phyloP scores from a whole-genome alignment of 371 early-diverging fungal genomes.

The Smittium culicis region DNA sequence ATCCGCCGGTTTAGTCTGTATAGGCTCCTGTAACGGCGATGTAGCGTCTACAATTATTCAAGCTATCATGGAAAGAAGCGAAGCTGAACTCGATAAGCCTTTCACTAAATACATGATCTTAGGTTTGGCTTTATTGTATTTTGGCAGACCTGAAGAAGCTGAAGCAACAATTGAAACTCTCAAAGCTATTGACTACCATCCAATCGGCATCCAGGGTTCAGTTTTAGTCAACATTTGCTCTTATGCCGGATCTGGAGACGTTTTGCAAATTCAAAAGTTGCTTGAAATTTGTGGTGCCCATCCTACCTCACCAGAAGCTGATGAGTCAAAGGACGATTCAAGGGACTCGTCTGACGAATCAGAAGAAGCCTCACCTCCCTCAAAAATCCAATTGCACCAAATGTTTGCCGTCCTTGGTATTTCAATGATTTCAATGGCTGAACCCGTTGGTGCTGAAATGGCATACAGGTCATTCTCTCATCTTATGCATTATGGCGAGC shows the following conservation, averaged over 20 bases:
- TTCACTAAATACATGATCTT: constrained; percentile 83
- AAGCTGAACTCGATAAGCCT: constrained; percentile 61
- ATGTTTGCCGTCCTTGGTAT: constrained; percentile 92
- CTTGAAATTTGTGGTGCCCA: constrained; percentile 85
- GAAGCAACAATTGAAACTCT: constrained; percentile 88
- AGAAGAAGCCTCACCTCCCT: constrained; percentile 13
- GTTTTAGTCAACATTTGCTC: constrained; percentile 80
- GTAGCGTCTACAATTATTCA: constrained; percentile 81
- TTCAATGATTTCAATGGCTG: constrained; percentile 90
- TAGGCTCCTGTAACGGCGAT: constrained; percentile 85
- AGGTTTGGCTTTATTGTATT: constrained; percentile 74
- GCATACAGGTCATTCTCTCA: constrained; percentile 86
- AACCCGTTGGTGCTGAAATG: constrained; percentile 94
- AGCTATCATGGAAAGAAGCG: constrained; percentile 89
- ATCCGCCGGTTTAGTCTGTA: constrained; percentile 79
- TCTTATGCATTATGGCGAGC: constrained; percentile 97
- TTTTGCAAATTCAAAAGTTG: constrained; percentile 90
- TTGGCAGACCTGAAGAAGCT: constrained; percentile 77
- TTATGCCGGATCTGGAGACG: constrained; percentile 92
- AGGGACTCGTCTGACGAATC: constrained; percentile 42
- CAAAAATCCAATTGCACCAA: constrained; percentile 50
- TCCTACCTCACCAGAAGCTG: constrained; percentile 21
- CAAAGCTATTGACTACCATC: constrained; percentile 74
- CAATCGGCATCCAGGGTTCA: constrained; percentile 72
- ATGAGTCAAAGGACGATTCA: constrained; percentile 39